phyloP scores from a whole-genome alignment of 2,329 filamentous ascomycete genomes.

The Emmonsiellopsis sp. region DNA sequence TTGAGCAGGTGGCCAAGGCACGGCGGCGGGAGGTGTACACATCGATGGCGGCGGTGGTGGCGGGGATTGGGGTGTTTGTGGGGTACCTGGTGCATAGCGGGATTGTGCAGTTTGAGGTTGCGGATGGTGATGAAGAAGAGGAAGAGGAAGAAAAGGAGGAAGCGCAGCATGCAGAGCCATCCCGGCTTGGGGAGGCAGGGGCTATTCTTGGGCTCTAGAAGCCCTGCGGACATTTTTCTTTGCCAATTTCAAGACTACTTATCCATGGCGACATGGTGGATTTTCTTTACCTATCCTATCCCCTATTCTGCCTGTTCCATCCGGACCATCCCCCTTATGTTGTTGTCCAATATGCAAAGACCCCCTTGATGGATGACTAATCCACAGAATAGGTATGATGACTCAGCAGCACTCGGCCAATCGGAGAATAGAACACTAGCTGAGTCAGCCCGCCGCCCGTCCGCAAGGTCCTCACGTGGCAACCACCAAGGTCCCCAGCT shows the following conservation, averaged over 20 bases:
- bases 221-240: conserved; percentile 12
- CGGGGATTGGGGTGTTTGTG: conserved; percentile 25
- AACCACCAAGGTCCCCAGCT: neutral
- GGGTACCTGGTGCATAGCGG: conserved; percentile 30
- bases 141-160: conserved; percentile 1
- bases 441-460: neutral
- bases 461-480: neutral
- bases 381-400: no score
- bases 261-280: neutral
- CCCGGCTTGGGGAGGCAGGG: conserved; percentile 6
- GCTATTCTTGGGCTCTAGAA: conserved; percentile 6
- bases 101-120: conserved; percentile 7
- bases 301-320: neutral
- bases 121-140: conserved; percentile 1
- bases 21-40: conserved; percentile 26
- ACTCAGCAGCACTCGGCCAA: neutral
- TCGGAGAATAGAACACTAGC: neutral
- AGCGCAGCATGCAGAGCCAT: neutral
- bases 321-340: no score
- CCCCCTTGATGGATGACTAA: neutral
- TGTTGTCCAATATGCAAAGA: neutral
- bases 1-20: conserved; percentile 17
- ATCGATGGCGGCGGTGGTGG: conserved; percentile 27
- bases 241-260: neutral
- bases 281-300: neutral